These are phyloP conservation scores for Talaromyces sp. DNA, from an alignment of 2,329 filamentous ascomycete species.

Conservation along the genomic window DNA sequence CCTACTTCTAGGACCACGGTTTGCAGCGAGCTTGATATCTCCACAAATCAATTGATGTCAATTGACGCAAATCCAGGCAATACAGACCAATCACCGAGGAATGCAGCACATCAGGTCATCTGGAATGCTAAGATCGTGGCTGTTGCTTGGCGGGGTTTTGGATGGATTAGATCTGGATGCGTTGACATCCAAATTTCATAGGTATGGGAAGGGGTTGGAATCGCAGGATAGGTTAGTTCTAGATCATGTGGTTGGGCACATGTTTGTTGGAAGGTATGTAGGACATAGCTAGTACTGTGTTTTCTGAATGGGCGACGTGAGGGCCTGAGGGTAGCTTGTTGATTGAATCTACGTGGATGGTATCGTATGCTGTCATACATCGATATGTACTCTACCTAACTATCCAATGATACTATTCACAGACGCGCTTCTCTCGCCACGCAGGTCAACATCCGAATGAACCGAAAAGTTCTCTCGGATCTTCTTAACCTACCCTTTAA, in stretches of 20 bases:
- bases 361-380: background rate
- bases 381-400: background rate
- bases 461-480: background rate
- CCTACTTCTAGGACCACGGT: background rate
- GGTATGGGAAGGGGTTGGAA: background rate
- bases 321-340: background rate
- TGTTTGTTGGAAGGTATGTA: background rate
- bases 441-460: background rate
- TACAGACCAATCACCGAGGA: background rate
- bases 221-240: background rate
- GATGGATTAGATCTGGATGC: background rate
- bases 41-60: background rate
- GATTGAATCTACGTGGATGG: background rate
- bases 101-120: background rate
- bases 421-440: background rate
- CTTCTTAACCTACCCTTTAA: background rate
- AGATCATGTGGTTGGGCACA: background rate
- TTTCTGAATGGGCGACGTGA: background rate
- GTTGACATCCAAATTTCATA: background rate
- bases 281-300: background rate
- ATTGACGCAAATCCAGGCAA: background rate
- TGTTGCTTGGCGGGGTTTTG: slow-evolving; percentile 1
- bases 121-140: slow-evolving; percentile 5
- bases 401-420: background rate
- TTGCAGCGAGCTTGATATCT: background rate